Evolutionary conservation across 1,284 basidiomycete genomes (phyloP).

Genomic region (Fomes fomentarius): DNA sequence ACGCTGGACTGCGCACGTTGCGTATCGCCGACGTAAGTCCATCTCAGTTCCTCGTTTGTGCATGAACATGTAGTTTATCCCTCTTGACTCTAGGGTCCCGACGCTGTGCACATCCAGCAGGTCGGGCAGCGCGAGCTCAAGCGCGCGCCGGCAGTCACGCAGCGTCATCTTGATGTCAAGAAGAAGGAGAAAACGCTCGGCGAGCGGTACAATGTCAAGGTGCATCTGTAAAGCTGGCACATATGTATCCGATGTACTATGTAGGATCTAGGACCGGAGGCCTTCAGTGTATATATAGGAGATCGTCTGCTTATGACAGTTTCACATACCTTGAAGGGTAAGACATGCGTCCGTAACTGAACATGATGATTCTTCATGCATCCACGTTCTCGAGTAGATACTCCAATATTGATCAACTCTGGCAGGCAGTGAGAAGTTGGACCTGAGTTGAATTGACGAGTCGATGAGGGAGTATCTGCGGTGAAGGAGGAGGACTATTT

Average conservation of each 20-base stretch:
- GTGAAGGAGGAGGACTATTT: too few relatives aligned
- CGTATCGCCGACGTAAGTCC: constrained; percentile 86
- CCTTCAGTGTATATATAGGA: neutral
- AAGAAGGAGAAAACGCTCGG: constrained; percentile 63
- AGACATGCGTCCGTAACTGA: too few relatives aligned
- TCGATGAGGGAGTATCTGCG: too few relatives aligned
- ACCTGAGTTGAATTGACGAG: too few relatives aligned
- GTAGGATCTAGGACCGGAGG: too few relatives aligned
- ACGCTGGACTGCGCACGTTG: constrained; percentile 84
- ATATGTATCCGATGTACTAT: neutral
- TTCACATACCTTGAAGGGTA: too few relatives aligned
- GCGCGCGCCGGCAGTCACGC: constrained; percentile 60
- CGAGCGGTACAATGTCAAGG: constrained; percentile 60
- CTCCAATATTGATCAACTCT: too few relatives aligned
- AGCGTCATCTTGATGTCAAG: constrained; percentile 56
- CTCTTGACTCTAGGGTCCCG: constrained; percentile 77
- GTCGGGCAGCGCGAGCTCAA: constrained; percentile 87
- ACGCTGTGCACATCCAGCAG: constrained; percentile 93
- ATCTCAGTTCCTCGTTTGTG: neutral
- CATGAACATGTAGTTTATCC: neutral
- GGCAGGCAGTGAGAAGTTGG: too few relatives aligned
- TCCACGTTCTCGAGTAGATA: too few relatives aligned
- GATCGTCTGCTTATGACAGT: too few relatives aligned
- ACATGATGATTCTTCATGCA: too few relatives aligned
- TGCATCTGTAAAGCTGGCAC: constrained; percentile 30